These are phyloP conservation scores for Ophiostoma himal-ulmi DNA, from an alignment of 2,329 filamentous ascomycete species.

Conservation along the genomic window DNA sequence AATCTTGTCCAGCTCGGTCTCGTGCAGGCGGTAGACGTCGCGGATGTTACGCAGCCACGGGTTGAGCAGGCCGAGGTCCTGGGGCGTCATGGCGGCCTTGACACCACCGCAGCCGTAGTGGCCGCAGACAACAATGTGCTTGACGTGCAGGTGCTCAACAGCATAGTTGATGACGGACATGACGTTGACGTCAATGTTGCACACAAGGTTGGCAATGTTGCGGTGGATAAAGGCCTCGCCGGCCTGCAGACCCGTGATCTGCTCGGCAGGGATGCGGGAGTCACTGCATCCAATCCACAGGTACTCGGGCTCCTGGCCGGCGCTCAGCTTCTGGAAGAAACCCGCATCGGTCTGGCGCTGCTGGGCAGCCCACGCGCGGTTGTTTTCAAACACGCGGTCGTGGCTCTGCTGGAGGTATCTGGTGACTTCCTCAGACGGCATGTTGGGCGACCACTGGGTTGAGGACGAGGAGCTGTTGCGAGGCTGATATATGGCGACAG, in stretches of 20 bases:
- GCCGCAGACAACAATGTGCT: conserved; percentile 73
- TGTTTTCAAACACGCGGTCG: conserved; percentile 63
- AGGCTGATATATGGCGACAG: neutral
- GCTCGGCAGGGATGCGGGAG: conserved; percentile 85
- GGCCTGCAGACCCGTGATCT: conserved; percentile 74
- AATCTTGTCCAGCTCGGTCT: conserved; percentile 62
- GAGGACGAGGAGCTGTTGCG: neutral
- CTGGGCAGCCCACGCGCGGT: conserved; percentile 58
- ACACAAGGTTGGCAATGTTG: conserved; percentile 88
- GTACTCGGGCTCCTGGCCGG: conserved; percentile 64
- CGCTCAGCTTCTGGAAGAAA: conserved; percentile 59
- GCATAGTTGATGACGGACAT: conserved; percentile 69
- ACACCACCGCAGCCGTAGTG: conserved; percentile 60
- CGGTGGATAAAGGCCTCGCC: conserved; percentile 91
- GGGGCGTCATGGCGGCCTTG: conserved; percentile 56
- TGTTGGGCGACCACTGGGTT: conserved; percentile 15
- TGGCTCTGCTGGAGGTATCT: conserved; percentile 58
- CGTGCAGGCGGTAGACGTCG: conserved; percentile 66
- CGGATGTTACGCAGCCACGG: conserved; percentile 70
- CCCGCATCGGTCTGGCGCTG: conserved; percentile 54
- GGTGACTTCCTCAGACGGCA: conserved; percentile 38
- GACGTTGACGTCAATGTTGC: conserved; percentile 56
- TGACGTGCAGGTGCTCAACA: conserved; percentile 71
- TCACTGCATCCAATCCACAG: conserved; percentile 90
- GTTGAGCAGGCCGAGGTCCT: conserved; percentile 65